These are phyloP conservation scores for Debaryomycetaceae sp. DNA, from an alignment of 1,139 yeast species.

Conservation along the genomic window DNA sequence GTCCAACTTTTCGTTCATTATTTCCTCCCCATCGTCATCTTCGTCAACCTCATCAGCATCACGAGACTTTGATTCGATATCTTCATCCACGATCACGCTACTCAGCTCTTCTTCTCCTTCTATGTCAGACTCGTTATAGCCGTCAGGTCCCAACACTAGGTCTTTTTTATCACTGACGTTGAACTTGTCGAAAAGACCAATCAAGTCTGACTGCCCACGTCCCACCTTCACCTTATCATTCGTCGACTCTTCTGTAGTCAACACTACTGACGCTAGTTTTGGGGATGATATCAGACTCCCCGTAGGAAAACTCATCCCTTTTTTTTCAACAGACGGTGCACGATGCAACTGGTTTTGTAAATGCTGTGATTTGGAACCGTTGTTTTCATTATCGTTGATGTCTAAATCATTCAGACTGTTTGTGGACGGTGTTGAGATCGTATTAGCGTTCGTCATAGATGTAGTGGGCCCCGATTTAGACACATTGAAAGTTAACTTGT, in stretches of 20 bases:
- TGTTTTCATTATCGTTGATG: neutral
- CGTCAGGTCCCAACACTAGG: conserved; percentile 5
- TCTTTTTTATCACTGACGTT: conserved; percentile 20
- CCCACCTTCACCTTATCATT: conserved; percentile 2
- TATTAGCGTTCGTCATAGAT: conserved; percentile 36
- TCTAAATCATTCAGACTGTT: conserved; percentile 2
- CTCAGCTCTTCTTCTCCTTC: conserved; percentile 9
- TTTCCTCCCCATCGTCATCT: neutral
- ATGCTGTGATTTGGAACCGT: conserved; percentile 15
- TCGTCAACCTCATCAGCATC: conserved; percentile 3
- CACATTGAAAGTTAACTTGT: conserved; percentile 34
- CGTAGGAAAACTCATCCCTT: neutral
- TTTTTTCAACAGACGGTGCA: conserved; percentile 3
- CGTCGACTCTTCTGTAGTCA: conserved; percentile 16
- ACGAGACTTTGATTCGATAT: conserved; percentile 1
- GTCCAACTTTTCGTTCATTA: neutral
- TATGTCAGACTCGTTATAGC: conserved; percentile 5
- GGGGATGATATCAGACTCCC: neutral
- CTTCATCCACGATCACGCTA: conserved; percentile 1
- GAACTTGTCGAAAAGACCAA: conserved; percentile 40
- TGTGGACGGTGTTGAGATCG: conserved; percentile 20
- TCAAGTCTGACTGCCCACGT: conserved; percentile 25
- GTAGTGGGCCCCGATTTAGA: conserved; percentile 45
- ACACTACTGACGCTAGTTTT: conserved; percentile 25
- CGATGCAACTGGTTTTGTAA: conserved; percentile 17